Evolutionary conservation across 2,329 filamentous ascomycete species (phyloP).

Genomic region (Huntiella decipiens): DNA sequence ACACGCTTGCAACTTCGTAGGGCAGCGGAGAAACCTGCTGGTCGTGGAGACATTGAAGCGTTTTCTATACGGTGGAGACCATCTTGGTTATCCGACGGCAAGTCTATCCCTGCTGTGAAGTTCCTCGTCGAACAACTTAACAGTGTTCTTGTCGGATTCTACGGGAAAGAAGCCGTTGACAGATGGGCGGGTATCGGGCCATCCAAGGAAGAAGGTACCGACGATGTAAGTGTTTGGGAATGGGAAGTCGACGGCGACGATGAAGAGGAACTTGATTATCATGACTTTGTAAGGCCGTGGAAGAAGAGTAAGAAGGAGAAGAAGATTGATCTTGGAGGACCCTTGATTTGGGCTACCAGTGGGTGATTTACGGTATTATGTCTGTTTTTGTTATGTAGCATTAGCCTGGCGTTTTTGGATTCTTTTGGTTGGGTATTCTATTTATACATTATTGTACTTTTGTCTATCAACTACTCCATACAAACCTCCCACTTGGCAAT

Average conservation of each 20-base stretch:
- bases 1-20: conserved; percentile 1
- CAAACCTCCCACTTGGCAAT: conserved; percentile 56
- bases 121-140: conserved; percentile 6
- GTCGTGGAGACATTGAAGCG: too few relatives aligned
- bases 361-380: conserved; percentile 1
- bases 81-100: conserved; percentile 6
- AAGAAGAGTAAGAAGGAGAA: conserved; percentile 9
- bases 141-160: conserved; percentile 1
- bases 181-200: background rate
- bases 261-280: conserved; percentile 10
- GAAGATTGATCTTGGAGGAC: conserved; percentile 1
- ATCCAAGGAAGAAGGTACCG: background rate
- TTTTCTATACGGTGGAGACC: background rate
- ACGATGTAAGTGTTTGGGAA: conserved; percentile 8
- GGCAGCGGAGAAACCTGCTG: background rate
- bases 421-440: background rate
- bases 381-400: background rate
- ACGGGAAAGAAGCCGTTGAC: conserved; percentile 10
- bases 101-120: background rate
- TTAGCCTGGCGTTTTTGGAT: background rate
- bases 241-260: conserved; percentile 10
- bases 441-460: background rate
- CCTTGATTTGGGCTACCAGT: background rate
- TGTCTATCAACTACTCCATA: conserved; percentile 20
- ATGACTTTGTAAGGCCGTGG: conserved; percentile 11